Conservation (phyloP, 2,329 filamentous ascomycete species). For the Gaeumannomyces tritici region DNA sequence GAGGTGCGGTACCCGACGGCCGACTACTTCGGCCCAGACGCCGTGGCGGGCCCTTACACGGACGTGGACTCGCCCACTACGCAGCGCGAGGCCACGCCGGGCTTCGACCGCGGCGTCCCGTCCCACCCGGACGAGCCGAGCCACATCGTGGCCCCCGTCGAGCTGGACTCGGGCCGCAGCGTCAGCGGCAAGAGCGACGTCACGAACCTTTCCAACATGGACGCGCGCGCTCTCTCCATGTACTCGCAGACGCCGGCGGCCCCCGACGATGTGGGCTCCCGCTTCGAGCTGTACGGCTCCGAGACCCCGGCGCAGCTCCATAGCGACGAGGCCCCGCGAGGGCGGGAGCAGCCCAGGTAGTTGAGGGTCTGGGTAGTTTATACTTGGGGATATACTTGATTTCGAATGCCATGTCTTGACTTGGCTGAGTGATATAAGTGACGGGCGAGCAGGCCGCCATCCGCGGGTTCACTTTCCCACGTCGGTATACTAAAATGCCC, state of each 20-base stretch:
- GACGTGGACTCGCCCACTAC: slow-evolving; percentile 16
- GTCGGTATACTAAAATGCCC: no score
- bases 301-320: slow-evolving; percentile 8
- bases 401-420: no score
- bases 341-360: no score
- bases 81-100: slow-evolving; percentile 14
- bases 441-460: no score
- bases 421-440: no score
- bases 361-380: no score
- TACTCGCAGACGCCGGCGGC: background rate
- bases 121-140: slow-evolving; percentile 33
- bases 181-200: background rate
- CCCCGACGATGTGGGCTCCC: slow-evolving; percentile 19
- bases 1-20: slow-evolving; percentile 20
- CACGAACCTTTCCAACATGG: background rate
- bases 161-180: slow-evolving; percentile 33
- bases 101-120: slow-evolving; percentile 26
- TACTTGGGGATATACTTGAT: no score
- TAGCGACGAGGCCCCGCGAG: no score
- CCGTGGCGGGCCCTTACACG: slow-evolving; percentile 36
- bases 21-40: slow-evolving; percentile 34
- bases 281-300: slow-evolving; percentile 36
- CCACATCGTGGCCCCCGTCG: slow-evolving; percentile 42
- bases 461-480: no score
- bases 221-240: no score